phyloP scores from a whole-genome alignment of 352 stramenopile genomes.

The Thalassiosira livingstoniorum region DNA sequence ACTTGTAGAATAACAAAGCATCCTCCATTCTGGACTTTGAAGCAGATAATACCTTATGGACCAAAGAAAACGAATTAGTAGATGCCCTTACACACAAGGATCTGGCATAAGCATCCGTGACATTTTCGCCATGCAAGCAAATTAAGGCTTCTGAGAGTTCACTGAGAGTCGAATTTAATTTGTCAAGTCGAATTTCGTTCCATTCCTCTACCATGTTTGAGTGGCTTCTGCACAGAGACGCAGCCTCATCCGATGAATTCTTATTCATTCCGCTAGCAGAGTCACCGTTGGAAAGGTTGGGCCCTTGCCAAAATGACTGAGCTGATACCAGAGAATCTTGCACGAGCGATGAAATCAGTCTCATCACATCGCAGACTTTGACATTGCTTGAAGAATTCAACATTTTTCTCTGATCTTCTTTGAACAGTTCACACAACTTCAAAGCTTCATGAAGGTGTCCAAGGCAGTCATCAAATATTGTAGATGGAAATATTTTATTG shows the following conservation, averaged over 20 bases:
- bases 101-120: constrained; percentile 27
- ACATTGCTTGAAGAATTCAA: constrained; percentile 7
- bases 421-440: constrained; percentile 26
- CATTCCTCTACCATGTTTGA: constrained; percentile 64
- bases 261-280: too few relatives aligned
- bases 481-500: constrained; percentile 48
- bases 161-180: constrained; percentile 46
- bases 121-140: constrained; percentile 48
- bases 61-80: constrained; percentile 67
- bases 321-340: constrained; percentile 61
- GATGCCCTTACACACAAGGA: constrained; percentile 60
- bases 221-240: constrained; percentile 54
- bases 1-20: constrained; percentile 86
- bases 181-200: constrained; percentile 52
- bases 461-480: constrained; percentile 68
- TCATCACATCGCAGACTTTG: constrained; percentile 19
- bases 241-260: constrained; percentile 27
- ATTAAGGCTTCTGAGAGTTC: constrained; percentile 54
- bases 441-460: constrained; percentile 43
- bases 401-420: constrained; percentile 32
- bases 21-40: constrained; percentile 59
- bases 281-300: constrained; percentile 4
- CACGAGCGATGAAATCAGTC: constrained; percentile 57
- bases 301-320: constrained; percentile 39
- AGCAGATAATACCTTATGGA: constrained; percentile 55